Evolutionary conservation across 2,329 filamentous ascomycete species (phyloP).

Genomic region (Metarhizium guizhouense): DNA sequence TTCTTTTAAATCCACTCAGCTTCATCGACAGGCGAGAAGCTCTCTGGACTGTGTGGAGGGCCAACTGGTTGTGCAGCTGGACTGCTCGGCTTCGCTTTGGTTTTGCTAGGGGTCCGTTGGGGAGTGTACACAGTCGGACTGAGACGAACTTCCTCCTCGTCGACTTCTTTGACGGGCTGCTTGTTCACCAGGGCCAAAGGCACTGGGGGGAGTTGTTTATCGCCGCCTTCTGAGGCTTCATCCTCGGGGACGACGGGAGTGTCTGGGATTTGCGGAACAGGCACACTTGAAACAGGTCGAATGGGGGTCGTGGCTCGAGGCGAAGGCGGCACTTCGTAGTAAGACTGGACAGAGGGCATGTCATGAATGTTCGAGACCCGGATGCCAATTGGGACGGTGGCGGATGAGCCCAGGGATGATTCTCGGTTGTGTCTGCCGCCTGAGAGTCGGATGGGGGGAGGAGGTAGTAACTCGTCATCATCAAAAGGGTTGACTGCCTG

Average conservation of each 20-base stretch:
- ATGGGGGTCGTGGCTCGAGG: neutral
- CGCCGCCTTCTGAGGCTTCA: neutral
- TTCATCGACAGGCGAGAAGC: constrained; percentile 3
- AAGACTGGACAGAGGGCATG: constrained; percentile 25
- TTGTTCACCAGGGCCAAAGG: constrained; percentile 13
- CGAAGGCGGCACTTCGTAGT: constrained; percentile 1
- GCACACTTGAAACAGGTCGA: neutral
- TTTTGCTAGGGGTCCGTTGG: constrained; percentile 7
- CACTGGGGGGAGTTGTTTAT: constrained; percentile 24
- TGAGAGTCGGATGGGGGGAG: constrained; percentile 30
- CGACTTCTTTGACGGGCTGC: neutral
- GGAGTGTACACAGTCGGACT: constrained; percentile 46
- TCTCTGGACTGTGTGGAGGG: neutral
- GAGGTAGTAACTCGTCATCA: constrained; percentile 25
- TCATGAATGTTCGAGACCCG: constrained; percentile 53
- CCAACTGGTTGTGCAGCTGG: neutral
- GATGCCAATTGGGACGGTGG: constrained; percentile 63
- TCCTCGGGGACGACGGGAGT: neutral
- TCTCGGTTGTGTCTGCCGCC: constrained; percentile 39
- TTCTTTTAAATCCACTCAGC: constrained; percentile 10
- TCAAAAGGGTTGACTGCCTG: constrained; percentile 1
- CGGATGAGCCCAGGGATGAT: constrained; percentile 55
- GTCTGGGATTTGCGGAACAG: neutral
- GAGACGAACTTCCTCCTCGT: constrained; percentile 28
- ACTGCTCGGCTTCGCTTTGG: neutral